A percentile compares a stretch with the other conserved stretches of the same genome.
Conservation (phyloP, 176 grass and related monocot genomes). For the Bothriochloa decipiens region DNA sequence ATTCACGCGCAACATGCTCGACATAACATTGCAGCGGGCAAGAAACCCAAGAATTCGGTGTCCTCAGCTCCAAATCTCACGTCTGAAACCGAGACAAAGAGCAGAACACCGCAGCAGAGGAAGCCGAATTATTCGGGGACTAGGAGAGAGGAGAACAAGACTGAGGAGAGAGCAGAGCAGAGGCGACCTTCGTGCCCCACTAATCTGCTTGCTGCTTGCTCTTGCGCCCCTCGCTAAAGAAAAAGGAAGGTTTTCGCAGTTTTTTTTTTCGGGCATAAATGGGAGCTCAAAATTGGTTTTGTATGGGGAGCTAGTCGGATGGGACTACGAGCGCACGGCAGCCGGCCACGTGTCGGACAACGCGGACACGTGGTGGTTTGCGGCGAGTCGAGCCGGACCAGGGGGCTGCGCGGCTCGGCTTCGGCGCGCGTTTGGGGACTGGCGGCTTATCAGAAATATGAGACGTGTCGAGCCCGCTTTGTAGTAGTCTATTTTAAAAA, state of each 20-base stretch:
- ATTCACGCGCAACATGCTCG: constrained; percentile 1
- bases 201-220: constrained; percentile 38
- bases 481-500: too few species aligned
- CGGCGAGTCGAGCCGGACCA: constrained; percentile 25
- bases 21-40: constrained; percentile 22
- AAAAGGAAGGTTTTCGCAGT: background rate
- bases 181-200: constrained; percentile 40
- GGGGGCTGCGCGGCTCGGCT: constrained; percentile 14
- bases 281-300: constrained; percentile 15
- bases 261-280: constrained; percentile 22
- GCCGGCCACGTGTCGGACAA: constrained; percentile 50
- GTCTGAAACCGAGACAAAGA: background rate
- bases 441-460: too few species aligned
- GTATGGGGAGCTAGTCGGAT: constrained; percentile 1
- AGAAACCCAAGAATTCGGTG: background rate
- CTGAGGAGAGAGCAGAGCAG: constrained; percentile 2
- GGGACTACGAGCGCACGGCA: constrained; percentile 54
- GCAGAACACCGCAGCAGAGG: background rate
- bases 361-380: constrained; percentile 57
- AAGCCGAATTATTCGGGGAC: background rate
- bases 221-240: constrained; percentile 35
- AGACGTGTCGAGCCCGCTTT: too few species aligned
- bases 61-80: background rate
- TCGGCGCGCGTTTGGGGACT: too few species aligned
- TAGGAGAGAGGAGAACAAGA: background rate